A percentile compares a stretch with the other conserved stretches of the same genome.
phyloP scores from a whole-genome alignment of 2,329 filamentous ascomycete species.

The Orbilia blumenaviensis region DNA sequence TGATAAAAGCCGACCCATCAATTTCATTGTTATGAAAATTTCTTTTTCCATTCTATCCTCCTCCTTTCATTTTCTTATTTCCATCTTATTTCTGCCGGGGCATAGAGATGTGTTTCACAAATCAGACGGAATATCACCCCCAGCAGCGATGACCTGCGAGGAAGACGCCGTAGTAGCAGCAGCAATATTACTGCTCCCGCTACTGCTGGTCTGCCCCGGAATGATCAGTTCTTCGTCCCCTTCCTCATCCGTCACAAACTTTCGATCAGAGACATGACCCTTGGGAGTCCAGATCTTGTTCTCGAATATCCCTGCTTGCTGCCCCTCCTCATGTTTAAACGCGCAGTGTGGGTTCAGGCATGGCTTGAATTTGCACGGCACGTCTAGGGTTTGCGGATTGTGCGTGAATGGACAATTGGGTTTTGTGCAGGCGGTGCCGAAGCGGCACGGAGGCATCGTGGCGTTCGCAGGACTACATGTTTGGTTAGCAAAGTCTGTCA shows the following conservation, averaged over 20 bases:
- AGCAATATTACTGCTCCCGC: constrained; percentile 21
- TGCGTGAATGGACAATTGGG: constrained; percentile 91
- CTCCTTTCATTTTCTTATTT: not conserved
- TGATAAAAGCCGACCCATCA: constrained; percentile 1
- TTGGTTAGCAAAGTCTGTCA: constrained; percentile 4
- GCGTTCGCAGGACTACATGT: constrained; percentile 63
- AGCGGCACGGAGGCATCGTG: constrained; percentile 84
- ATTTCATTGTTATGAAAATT: not conserved
- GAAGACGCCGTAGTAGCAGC: not conserved
- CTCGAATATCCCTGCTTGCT: constrained; percentile 79
- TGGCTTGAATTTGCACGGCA: constrained; percentile 82
- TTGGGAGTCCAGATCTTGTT: constrained; percentile 91
- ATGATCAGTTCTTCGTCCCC: constrained; percentile 77
- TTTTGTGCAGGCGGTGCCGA: constrained; percentile 85
- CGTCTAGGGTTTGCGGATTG: constrained; percentile 64
- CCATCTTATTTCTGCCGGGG: not conserved
- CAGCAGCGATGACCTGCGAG: constrained; percentile 38
- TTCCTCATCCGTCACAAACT: constrained; percentile 77
- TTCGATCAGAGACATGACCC: constrained; percentile 85
- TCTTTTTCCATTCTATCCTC: constrained; percentile 16
- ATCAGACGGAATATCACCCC: constrained; percentile 24
- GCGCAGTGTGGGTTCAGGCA: constrained; percentile 88
- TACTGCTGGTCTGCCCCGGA: constrained; percentile 62
- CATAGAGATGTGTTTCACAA: not conserved
- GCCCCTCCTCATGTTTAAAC: constrained; percentile 90